These are phyloP conservation scores for Backusella circina DNA, from an alignment of 192 early-diverging fungal genomes.

Conservation along the genomic window DNA sequence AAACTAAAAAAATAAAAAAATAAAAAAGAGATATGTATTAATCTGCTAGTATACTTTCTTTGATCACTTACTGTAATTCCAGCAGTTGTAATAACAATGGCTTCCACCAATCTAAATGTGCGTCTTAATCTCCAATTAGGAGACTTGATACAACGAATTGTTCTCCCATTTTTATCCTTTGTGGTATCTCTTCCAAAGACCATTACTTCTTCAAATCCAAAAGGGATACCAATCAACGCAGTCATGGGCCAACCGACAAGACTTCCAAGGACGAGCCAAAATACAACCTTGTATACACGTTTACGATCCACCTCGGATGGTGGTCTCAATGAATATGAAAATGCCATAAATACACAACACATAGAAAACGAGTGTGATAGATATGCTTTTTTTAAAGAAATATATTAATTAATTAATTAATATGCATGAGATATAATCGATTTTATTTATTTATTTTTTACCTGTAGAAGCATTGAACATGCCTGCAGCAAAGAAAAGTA, in stretches of 20 bases:
- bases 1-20: slow-evolving; percentile 34
- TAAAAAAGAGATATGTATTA: neutral
- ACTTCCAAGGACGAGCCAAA: slow-evolving; percentile 58
- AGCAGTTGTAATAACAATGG: slow-evolving; percentile 22
- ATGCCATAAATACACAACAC: slow-evolving; percentile 74
- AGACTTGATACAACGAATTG: slow-evolving; percentile 20
- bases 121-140: slow-evolving; percentile 40
- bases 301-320: slow-evolving; percentile 40
- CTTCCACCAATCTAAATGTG: slow-evolving; percentile 37
- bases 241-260: slow-evolving; percentile 88
- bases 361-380: slow-evolving; percentile 93
- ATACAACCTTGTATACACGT: slow-evolving; percentile 52
- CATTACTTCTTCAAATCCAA: slow-evolving; percentile 66
- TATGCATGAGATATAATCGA: neutral
- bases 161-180: slow-evolving; percentile 19
- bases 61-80: slow-evolving; percentile 34
- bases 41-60: neutral
- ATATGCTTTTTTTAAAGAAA: slow-evolving; percentile 47
- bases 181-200: slow-evolving; percentile 41
- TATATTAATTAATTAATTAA: neutral
- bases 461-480: slow-evolving; percentile 81
- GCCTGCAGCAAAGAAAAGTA: slow-evolving; percentile 68
- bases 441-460: slow-evolving; percentile 22
- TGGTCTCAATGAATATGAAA: slow-evolving; percentile 57
- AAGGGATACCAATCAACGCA: slow-evolving; percentile 69